Conservation (phyloP, 306 rosid genomes). For the Carpinus fangiana region DNA sequence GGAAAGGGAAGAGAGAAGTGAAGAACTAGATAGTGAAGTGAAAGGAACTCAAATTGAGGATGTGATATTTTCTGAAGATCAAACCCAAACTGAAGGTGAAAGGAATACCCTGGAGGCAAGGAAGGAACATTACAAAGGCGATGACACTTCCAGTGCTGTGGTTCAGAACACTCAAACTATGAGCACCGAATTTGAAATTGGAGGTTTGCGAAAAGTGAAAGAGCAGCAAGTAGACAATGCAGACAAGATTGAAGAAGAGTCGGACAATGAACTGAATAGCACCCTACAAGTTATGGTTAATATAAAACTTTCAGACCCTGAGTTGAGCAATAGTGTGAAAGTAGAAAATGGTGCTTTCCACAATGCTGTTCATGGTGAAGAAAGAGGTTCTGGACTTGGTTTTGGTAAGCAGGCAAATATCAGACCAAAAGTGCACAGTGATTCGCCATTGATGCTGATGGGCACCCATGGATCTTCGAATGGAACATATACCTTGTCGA, state of each 20-base stretch:
- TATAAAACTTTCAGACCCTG: constrained; percentile 6
- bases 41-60: constrained; percentile 35
- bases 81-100: constrained; percentile 29
- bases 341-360: constrained; percentile 21
- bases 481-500: constrained; percentile 9
- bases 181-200: constrained; percentile 29
- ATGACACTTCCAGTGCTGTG: constrained; percentile 33
- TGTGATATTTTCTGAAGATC: constrained; percentile 37
- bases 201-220: constrained; percentile 38
- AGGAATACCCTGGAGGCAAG: constrained; percentile 25
- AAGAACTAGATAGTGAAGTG: constrained; percentile 41
- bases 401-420: constrained; percentile 18
- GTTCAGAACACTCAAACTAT: constrained; percentile 26
- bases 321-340: constrained; percentile 18
- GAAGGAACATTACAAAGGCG: constrained; percentile 35
- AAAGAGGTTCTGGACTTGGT: constrained; percentile 17
- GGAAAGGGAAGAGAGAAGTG: constrained; percentile 46
- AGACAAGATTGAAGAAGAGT: constrained; percentile 22
- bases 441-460: constrained; percentile 10
- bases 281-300: background rate
- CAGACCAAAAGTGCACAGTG: constrained; percentile 10
- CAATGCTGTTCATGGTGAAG: constrained; percentile 19
- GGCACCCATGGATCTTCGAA: constrained; percentile 22
- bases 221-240: constrained; percentile 27
- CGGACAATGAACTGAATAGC: constrained; percentile 19